Percentiles rank a stretch among this genome's conserved stretches.
These are phyloP conservation scores for Cymbidium sinense DNA, from an alignment of 106 monocot genomes.

Conservation along the genomic window DNA sequence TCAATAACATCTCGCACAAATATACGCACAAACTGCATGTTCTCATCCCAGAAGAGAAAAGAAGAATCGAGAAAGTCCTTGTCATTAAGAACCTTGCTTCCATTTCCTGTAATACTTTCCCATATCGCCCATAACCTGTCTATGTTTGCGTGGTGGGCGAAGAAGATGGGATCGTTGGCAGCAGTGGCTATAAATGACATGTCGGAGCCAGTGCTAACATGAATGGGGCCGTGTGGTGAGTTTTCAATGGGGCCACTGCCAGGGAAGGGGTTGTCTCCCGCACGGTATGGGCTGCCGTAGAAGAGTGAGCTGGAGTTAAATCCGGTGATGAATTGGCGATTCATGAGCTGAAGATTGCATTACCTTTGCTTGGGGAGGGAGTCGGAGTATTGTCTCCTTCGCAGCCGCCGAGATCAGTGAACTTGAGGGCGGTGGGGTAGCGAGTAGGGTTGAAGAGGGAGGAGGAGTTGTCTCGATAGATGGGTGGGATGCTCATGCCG, in stretches of 20 bases:
- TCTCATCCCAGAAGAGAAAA: conserved; percentile 39
- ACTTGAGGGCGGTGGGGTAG: neutral
- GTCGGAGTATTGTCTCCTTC: neutral
- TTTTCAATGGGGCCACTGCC: conserved; percentile 7
- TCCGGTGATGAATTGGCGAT: neutral
- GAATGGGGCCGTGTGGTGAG: conserved; percentile 5
- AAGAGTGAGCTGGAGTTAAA: neutral
- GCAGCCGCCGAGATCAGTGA: neutral
- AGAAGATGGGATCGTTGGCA: conserved; percentile 16
- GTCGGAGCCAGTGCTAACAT: neutral
- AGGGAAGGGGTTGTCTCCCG: neutral
- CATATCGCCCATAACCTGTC: conserved; percentile 18
- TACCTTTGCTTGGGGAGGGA: neutral
- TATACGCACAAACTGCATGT: conserved; percentile 18
- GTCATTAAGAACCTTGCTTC: neutral
- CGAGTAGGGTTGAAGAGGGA: conserved; percentile 8
- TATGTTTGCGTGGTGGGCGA: conserved; percentile 15
- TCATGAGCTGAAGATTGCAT: conserved; percentile 1
- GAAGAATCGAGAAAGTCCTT: conserved; percentile 13
- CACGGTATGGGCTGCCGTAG: neutral
- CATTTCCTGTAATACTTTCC: neutral
- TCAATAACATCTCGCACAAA: conserved; percentile 7
- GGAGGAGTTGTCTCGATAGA: conserved; percentile 10
- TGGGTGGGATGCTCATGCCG: conserved; percentile 22
- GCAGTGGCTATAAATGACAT: conserved; percentile 1